Percentiles rank a stretch among this genome's conserved stretches.
phyloP scores from a whole-genome alignment of 2,329 filamentous ascomycete species.

The Colletotrichum filicis region DNA sequence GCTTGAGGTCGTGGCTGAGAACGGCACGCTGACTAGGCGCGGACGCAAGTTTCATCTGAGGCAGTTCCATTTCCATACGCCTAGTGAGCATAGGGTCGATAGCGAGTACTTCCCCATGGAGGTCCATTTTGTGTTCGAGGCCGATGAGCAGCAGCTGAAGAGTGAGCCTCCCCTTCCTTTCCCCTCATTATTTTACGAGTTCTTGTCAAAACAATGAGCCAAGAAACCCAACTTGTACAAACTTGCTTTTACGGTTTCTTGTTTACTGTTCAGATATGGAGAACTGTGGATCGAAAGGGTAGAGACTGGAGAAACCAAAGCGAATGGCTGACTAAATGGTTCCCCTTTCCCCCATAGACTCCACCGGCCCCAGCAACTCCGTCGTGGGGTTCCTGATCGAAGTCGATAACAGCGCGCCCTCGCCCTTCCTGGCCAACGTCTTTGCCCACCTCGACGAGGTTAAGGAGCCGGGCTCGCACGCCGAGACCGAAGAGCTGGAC shows the following conservation, averaged over 20 bases:
- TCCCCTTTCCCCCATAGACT: background rate
- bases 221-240: background rate
- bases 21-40: constrained; percentile 56
- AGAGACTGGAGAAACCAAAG: background rate
- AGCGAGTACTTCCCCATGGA: constrained; percentile 52
- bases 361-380: constrained; percentile 43
- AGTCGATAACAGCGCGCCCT: constrained; percentile 36
- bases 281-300: background rate
- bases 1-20: constrained; percentile 57
- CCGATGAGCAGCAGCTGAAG: constrained; percentile 38
- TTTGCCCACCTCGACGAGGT: constrained; percentile 52
- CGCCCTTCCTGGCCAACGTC: constrained; percentile 48
- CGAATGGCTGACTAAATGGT: background rate
- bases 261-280: background rate
- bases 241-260: background rate
- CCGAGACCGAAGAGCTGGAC: constrained; percentile 50
- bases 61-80: constrained; percentile 71
- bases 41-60: constrained; percentile 54
- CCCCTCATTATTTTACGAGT: too few relatives aligned
- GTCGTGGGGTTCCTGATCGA: constrained; percentile 53
- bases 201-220: background rate
- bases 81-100: constrained; percentile 66
- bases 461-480: constrained; percentile 49
- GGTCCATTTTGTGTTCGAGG: constrained; percentile 54
- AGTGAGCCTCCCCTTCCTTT: background rate